Conservation (phyloP, 805 yeast genomes). For the Saccharomyces mikatae region DNA sequence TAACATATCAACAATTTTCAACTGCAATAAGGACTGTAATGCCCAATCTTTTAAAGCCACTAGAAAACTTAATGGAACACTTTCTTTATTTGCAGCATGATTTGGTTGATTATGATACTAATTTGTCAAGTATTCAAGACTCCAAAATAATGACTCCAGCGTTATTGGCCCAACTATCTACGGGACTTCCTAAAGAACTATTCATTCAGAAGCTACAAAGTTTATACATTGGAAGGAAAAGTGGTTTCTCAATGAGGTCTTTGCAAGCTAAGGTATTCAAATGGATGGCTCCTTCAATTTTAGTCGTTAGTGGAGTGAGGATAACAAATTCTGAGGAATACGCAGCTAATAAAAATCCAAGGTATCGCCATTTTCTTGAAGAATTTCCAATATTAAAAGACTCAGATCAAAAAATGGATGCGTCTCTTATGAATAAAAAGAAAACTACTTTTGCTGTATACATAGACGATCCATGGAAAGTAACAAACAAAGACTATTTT, state of each 20-base stretch:
- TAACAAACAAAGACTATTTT: slow-evolving; percentile 62
- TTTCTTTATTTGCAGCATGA: slow-evolving; percentile 31
- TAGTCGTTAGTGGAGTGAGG: slow-evolving; percentile 60
- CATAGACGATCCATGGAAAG: slow-evolving; percentile 67
- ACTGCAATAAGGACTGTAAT: slow-evolving; percentile 27
- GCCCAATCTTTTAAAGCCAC: slow-evolving; percentile 40
- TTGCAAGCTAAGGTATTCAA: slow-evolving; percentile 76
- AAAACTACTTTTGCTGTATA: slow-evolving; percentile 56
- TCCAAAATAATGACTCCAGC: slow-evolving; percentile 24
- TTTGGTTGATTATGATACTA: slow-evolving; percentile 20
- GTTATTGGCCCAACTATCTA: slow-evolving; percentile 35
- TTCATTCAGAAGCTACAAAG: slow-evolving; percentile 40
- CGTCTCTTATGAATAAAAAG: slow-evolving; percentile 21
- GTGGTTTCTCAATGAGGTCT: slow-evolving; percentile 82
- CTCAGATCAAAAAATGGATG: slow-evolving; percentile 18
- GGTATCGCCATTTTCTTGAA: slow-evolving; percentile 45
- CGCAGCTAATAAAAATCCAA: slow-evolving; percentile 20
- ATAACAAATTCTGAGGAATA: slow-evolving; percentile 28
- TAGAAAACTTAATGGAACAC: slow-evolving; percentile 38
- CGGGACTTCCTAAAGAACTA: slow-evolving; percentile 33
- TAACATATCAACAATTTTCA: slow-evolving; percentile 31
- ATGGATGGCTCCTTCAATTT: slow-evolving; percentile 81
- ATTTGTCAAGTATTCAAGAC: slow-evolving; percentile 28
- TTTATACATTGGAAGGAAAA: slow-evolving; percentile 59
- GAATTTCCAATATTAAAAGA: slow-evolving; percentile 39